Evolutionary conservation across 495 filamentous ascomycete genomes (phyloP), one percentile per base, ranked within the genome.

Genomic region (Cercophora scortea): DNA sequence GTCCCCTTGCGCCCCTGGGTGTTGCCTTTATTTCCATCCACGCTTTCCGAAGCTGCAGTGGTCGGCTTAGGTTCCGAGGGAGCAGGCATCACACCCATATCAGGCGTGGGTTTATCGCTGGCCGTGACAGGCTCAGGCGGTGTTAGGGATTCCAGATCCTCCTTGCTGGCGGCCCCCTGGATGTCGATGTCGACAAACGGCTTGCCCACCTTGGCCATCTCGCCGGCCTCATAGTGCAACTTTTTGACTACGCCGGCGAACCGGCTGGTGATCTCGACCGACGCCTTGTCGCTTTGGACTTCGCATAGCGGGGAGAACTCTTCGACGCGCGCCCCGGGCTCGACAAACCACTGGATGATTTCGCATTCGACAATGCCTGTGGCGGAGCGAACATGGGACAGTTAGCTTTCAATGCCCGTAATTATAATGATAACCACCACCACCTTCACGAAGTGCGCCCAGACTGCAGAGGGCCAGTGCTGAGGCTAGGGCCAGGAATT

Each of bases 301-400:
- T 99, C 93, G 68, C 94, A 99, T 38, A 99, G 72, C 50, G 89
- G 92, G 64, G 94, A 92, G 81, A 95, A 99, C 71, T 99, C 90
- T 74, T 97, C 91, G 58, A 99, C 90, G 49, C 89, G 83, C 19
- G 94, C 94, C 47, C 88, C 91, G 47, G 95, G 91, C 67, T 96
- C 86, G 54, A 97, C 93, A 67, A 96, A 99, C 94, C 94, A 99
- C 74, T 97, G 94, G 59, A 97, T 97, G 62, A 99, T 88, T 67
- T 97, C 92, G 67, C 93, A 94, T 71, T 98, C 93, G 58, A 90
- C 89, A 62, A 97, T 98, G 45, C 93, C 90, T 96, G 52, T 5
- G 25, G 25, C 25, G 25, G 25, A 25, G 25, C 25, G n/a, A 10
- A 16, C 44, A 34, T n/a, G 34, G 15, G 32, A 4, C 39, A 42